A percentile compares a stretch with the other conserved stretches of the same genome.
phyloP scores from a whole-genome alignment of 2,329 filamentous ascomycete species.

The Cercospora sojina region DNA sequence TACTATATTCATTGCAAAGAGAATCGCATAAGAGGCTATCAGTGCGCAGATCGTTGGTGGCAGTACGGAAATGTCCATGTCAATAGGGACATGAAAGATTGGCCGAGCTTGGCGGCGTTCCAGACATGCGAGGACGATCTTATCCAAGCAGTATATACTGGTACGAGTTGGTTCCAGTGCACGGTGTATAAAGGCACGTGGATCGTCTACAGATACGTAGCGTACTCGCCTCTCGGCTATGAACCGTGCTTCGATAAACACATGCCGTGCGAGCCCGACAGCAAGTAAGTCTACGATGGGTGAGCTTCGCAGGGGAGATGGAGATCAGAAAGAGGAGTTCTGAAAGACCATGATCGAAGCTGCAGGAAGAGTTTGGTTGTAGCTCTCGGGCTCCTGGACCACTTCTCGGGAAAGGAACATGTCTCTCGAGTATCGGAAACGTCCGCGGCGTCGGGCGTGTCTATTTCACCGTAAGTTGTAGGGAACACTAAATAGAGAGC shows the following conservation, averaged over 20 bases:
- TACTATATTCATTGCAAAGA: background rate
- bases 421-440: too few species aligned
- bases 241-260: background rate
- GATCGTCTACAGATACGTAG: background rate
- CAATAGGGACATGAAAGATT: too few species aligned
- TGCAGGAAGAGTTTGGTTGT: too few species aligned
- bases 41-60: background rate
- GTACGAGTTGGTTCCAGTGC: background rate
- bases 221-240: background rate
- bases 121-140: background rate
- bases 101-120: background rate
- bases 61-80: background rate
- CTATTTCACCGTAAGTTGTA: too few species aligned
- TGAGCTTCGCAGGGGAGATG: too few species aligned
- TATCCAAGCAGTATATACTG: background rate
- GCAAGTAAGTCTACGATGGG: background rate
- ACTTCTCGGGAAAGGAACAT: too few species aligned
- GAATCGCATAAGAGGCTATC: background rate
- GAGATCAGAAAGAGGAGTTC: background rate
- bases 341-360: too few species aligned
- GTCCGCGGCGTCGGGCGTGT: too few species aligned
- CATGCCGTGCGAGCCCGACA: background rate
- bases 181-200: background rate
- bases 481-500: too few species aligned
- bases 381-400: too few species aligned